A percentile compares a stretch with the other conserved stretches of the same genome.
phyloP scores from a whole-genome alignment of 768 basidiomycete species.

The Termitomyces titanicus region DNA sequence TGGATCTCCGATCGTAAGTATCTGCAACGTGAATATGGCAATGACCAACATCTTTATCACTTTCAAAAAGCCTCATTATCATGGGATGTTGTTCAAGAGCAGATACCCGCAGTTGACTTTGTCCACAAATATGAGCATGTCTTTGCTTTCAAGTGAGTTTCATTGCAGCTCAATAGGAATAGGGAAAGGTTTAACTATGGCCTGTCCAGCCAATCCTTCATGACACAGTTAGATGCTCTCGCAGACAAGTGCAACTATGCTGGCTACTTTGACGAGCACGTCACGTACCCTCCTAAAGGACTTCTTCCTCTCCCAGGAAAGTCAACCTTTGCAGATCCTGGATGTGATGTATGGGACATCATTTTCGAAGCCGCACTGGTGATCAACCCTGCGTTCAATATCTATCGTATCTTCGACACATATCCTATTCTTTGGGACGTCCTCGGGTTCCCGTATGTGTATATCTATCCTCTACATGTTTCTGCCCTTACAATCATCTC shows the following conservation, averaged over 20 bases:
- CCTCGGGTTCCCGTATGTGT: slow-evolving; percentile 73
- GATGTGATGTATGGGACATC: slow-evolving; percentile 66
- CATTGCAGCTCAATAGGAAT: not conserved
- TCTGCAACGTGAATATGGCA: not conserved
- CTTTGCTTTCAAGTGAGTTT: slow-evolving; percentile 66
- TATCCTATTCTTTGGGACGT: slow-evolving; percentile 77
- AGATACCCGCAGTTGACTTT: slow-evolving; percentile 72
- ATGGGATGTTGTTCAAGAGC: slow-evolving; percentile 59
- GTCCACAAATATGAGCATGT: slow-evolving; percentile 70
- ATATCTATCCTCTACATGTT: not conserved
- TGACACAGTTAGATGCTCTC: slow-evolving; percentile 50
- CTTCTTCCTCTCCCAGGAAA: slow-evolving; percentile 63
- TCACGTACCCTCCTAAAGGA: slow-evolving; percentile 67
- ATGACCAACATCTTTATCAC: not conserved
- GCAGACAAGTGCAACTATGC: slow-evolving; percentile 60
- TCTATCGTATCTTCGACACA: slow-evolving; percentile 76
- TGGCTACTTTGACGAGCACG: slow-evolving; percentile 56
- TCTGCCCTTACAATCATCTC: not conserved
- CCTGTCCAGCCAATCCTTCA: slow-evolving; percentile 52
- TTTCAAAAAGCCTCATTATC: slow-evolving; percentile 45
- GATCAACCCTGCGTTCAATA: slow-evolving; percentile 73
- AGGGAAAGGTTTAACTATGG: not conserved
- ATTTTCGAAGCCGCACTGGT: slow-evolving; percentile 59
- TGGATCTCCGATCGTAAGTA: slow-evolving; percentile 71
- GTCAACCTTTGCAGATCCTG: slow-evolving; percentile 39